Percentiles rank a stretch among this genome's conserved stretches.
phyloP scores from a whole-genome alignment of 352 stramenopile genomes.

The Phytophthora podocarpi region DNA sequence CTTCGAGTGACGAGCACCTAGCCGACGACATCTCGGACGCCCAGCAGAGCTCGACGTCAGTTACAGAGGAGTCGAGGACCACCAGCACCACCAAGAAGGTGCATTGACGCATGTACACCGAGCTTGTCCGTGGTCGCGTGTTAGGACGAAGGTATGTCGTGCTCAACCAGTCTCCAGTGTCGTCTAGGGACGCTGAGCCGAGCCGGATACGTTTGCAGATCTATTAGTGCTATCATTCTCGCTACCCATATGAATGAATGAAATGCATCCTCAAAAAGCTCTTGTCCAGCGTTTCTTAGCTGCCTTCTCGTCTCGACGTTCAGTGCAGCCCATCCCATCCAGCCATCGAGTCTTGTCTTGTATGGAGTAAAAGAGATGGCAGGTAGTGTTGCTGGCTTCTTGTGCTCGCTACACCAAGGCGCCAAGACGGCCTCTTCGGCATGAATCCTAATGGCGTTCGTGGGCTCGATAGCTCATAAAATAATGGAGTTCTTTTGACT shows the following conservation, averaged over 20 bases:
- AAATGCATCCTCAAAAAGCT: constrained; percentile 13
- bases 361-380: constrained; percentile 4
- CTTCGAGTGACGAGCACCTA: constrained; percentile 1
- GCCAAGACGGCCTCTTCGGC: no score
- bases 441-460: no score
- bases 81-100: constrained; percentile 20
- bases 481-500: constrained; percentile 32
- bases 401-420: no score
- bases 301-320: background rate
- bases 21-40: background rate
- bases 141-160: background rate
- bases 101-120: constrained; percentile 10
- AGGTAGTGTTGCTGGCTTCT: background rate
- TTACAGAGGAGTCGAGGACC: constrained; percentile 8
- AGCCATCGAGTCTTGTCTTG: constrained; percentile 2
- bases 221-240: constrained; percentile 21
- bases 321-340: background rate
- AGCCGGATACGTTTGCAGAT: constrained; percentile 14
- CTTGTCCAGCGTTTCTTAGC: background rate
- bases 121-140: background rate
- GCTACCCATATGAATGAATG: constrained; percentile 32
- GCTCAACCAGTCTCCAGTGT: background rate
- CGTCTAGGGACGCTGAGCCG: background rate
- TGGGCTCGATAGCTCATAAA: constrained; percentile 31
- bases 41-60: background rate